Conservation (phyloP, 2,329 filamentous ascomycete genomes). For the Colletotrichum truncatum region DNA sequence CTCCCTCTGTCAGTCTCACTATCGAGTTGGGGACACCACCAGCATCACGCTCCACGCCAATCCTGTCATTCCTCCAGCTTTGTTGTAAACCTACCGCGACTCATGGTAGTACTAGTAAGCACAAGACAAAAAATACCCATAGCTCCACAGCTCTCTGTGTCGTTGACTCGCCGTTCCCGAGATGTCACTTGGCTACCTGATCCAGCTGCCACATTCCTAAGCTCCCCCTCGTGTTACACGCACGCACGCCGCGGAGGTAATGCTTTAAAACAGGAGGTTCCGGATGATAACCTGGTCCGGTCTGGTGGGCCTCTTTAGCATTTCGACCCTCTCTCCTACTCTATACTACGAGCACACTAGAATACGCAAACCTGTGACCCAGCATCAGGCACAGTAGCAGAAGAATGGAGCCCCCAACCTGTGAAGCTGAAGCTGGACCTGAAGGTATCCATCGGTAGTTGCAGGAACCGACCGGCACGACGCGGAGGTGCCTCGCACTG, state of each 20-base stretch:
- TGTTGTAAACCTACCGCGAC: neutral
- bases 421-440: neutral
- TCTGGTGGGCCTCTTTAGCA: neutral
- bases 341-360: too few relatives aligned
- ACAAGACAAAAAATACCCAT: neutral
- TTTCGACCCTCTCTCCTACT: neutral
- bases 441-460: slow-evolving; percentile 8
- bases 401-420: neutral
- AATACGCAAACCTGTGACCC: too few relatives aligned
- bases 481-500: neutral
- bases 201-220: slow-evolving; percentile 19
- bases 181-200: slow-evolving; percentile 3
- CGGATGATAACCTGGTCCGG: slow-evolving; percentile 9
- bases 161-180: neutral
- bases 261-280: slow-evolving; percentile 29
- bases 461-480: neutral
- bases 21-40: neutral
- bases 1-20: neutral
- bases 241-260: slow-evolving; percentile 14
- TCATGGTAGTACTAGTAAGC: neutral
- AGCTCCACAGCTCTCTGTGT: slow-evolving; percentile 1
- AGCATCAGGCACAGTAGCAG: neutral
- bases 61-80: neutral
- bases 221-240: slow-evolving; percentile 19
- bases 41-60: neutral